Conservation (phyloP, 75 land plant genomes). For the Azolla pinnata region DNA sequence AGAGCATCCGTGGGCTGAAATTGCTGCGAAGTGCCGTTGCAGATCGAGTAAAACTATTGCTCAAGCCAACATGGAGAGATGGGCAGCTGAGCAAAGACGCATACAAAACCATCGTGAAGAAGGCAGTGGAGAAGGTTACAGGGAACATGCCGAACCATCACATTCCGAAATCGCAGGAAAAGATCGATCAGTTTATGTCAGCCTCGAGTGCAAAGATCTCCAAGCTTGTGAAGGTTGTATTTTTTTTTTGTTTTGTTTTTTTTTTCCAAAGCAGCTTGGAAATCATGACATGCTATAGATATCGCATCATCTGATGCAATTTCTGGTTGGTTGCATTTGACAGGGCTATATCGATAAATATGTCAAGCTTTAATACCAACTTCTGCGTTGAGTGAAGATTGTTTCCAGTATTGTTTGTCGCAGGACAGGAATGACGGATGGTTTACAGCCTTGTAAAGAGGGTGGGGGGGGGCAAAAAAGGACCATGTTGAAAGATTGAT, state of each 20-base stretch:
- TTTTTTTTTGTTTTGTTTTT: not conserved
- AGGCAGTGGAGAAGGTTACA: slow-evolving; percentile 62
- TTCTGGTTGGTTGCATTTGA: slow-evolving; percentile 1
- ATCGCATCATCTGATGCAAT: not conserved
- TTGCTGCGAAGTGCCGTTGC: slow-evolving; percentile 39
- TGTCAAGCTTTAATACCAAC: slow-evolving; percentile 27
- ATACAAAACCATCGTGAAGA: slow-evolving; percentile 57
- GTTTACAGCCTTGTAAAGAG: too few species aligned
- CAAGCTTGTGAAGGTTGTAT: slow-evolving; percentile 45
- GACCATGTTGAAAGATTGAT: too few species aligned
- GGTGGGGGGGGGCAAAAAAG: too few species aligned
- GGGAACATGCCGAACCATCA: slow-evolving; percentile 44
- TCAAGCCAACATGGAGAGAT: slow-evolving; percentile 65
- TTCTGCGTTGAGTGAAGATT: too few species aligned
- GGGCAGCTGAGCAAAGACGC: slow-evolving; percentile 75
- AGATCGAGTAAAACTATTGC: slow-evolving; percentile 50
- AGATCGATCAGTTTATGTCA: slow-evolving; percentile 42
- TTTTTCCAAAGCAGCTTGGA: too few species aligned
- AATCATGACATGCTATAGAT: too few species aligned
- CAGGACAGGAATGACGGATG: too few species aligned
- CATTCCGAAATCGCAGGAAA: slow-evolving; percentile 43
- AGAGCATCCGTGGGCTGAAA: slow-evolving; percentile 43
- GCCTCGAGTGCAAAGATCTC: slow-evolving; percentile 37
- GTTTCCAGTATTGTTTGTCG: too few species aligned
- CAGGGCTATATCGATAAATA: slow-evolving; percentile 69